A percentile compares a stretch with the other conserved stretches of the same genome.
These are phyloP conservation scores for Pseudocohnilembus persalinus DNA, from an alignment of 169 alveolate genomes.

Conservation along the genomic window DNA sequence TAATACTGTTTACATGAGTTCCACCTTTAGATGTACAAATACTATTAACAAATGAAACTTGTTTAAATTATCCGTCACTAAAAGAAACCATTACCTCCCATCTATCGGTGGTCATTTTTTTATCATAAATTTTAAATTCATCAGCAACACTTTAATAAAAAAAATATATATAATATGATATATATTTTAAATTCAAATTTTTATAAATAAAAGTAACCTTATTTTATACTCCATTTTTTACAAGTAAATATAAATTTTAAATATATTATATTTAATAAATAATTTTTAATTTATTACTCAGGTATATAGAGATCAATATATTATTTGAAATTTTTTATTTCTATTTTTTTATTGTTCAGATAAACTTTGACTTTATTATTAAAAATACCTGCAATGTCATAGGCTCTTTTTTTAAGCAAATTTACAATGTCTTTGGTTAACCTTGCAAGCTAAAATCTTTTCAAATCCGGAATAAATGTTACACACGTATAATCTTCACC, in stretches of 20 bases:
- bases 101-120: slow-evolving; percentile 73
- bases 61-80: slow-evolving; percentile 91
- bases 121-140: slow-evolving; percentile 57
- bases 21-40: slow-evolving; percentile 99
- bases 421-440: slow-evolving; percentile 92
- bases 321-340: slow-evolving; percentile 91
- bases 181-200: slow-evolving; percentile 38
- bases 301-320: slow-evolving; percentile 94
- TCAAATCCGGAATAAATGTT: slow-evolving; percentile 97
- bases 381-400: slow-evolving; percentile 99
- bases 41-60: slow-evolving; percentile 98
- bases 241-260: too few species aligned
- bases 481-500: slow-evolving; percentile 91
- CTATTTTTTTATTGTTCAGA: slow-evolving; percentile 91
- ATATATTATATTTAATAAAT: too few species aligned
- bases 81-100: slow-evolving; percentile 88
- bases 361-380: slow-evolving; percentile 89
- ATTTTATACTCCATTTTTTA: too few species aligned
- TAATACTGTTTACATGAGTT: slow-evolving; percentile 96
- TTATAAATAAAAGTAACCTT: too few species aligned
- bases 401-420: slow-evolving; percentile 95
- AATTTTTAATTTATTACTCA: too few species aligned
- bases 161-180: neutral
- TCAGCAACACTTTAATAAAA: neutral
- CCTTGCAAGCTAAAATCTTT: slow-evolving; percentile 88